Evolutionary conservation across 2,329 filamentous ascomycete species (phyloP).

Genomic region (Penicillium italicum): DNA sequence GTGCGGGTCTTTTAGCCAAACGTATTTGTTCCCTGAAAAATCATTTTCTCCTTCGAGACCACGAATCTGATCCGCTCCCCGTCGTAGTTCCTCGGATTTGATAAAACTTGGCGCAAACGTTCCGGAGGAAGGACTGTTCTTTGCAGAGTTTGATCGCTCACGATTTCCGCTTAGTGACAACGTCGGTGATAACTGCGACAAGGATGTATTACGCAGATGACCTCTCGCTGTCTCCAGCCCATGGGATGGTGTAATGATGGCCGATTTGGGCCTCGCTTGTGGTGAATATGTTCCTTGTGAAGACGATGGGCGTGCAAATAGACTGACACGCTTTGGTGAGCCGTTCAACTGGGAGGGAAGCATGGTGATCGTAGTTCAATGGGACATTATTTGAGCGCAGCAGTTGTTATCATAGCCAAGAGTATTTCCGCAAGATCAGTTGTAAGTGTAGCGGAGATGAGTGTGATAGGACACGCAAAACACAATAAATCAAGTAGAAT

Average conservation of each 20-base stretch:
- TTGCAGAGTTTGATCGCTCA: slow-evolving; percentile 60
- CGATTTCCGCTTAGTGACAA: slow-evolving; percentile 39
- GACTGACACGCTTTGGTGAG: slow-evolving; percentile 73
- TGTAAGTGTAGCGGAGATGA: neutral
- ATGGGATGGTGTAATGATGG: slow-evolving; percentile 62
- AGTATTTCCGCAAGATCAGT: neutral
- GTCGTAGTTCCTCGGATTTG: slow-evolving; percentile 73
- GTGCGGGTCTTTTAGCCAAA: slow-evolving; percentile 88
- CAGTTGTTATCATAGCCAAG: slow-evolving; percentile 19
- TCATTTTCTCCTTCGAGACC: slow-evolving; percentile 97
- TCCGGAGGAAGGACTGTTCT: slow-evolving; percentile 61
- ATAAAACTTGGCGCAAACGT: slow-evolving; percentile 98
- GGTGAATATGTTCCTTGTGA: slow-evolving; percentile 55
- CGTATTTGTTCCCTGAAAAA: slow-evolving; percentile 97
- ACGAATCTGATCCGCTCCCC: slow-evolving; percentile 52
- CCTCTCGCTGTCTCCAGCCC: slow-evolving; percentile 43
- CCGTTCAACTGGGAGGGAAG: slow-evolving; percentile 57
- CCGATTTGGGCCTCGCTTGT: slow-evolving; percentile 65
- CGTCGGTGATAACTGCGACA: slow-evolving; percentile 53
- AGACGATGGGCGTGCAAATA: slow-evolving; percentile 66
- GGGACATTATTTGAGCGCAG: slow-evolving; percentile 28
- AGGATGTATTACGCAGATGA: slow-evolving; percentile 69
- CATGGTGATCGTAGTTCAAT: slow-evolving; percentile 41
- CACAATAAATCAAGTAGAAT: neutral
- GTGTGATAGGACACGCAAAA: neutral